phyloP scores from a whole-genome alignment of 495 filamentous ascomycete genomes.

The Penicillium alfredii region DNA sequence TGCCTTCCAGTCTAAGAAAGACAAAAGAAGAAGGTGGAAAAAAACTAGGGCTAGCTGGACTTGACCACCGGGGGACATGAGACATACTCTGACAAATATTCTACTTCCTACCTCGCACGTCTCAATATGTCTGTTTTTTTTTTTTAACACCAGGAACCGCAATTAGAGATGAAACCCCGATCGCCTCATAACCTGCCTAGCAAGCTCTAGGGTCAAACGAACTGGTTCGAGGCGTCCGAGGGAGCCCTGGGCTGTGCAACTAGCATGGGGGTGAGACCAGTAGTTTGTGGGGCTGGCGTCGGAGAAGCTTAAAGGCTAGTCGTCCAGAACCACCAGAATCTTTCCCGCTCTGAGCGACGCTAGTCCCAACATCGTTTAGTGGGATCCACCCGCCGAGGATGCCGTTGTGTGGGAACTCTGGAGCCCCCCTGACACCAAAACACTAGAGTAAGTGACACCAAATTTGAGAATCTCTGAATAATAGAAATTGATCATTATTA shows the following conservation, averaged over 20 bases:
- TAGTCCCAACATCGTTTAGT: conserved; percentile 7
- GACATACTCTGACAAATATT: conserved; percentile 11
- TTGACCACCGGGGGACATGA: conserved; percentile 2
- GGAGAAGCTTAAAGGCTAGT: conserved; percentile 14
- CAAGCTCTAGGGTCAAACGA: conserved; percentile 10
- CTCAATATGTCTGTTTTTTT: conserved; percentile 6
- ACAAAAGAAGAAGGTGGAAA: no score
- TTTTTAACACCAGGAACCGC: conserved; percentile 1
- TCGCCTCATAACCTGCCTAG: conserved; percentile 13
- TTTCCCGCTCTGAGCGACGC: conserved; percentile 8
- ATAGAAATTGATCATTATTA: no score
- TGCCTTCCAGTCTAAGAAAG: no score
- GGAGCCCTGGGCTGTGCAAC: no score
- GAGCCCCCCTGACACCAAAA: background rate
- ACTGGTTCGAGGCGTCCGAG: conserved; percentile 14
- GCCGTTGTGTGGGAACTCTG: conserved; percentile 4
- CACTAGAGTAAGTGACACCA: background rate
- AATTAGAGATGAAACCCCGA: conserved; percentile 16
- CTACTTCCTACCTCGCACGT: conserved; percentile 11
- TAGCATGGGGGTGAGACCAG: conserved; percentile 7
- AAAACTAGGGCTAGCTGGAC: no score
- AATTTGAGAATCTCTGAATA: no score
- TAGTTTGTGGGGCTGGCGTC: background rate
- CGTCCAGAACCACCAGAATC: background rate
- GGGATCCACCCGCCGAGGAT: conserved; percentile 3